Conservation (phyloP, 306 rosid genomes). For the Crataegus laevigata region DNA sequence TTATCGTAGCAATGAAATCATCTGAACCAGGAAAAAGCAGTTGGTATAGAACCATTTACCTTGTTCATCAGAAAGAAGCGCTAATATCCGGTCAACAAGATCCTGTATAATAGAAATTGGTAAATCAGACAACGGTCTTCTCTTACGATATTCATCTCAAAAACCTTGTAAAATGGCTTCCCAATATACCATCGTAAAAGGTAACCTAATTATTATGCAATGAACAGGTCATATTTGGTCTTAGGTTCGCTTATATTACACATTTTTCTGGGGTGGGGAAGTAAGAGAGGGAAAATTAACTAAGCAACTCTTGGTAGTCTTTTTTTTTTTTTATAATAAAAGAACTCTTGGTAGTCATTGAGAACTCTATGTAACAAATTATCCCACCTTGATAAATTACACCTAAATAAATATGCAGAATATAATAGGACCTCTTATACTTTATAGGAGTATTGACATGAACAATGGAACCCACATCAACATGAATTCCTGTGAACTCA, state of each 20-base stretch:
- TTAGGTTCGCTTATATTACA: neutral
- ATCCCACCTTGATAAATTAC: neutral
- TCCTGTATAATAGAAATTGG: constrained; percentile 50
- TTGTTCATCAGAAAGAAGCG: constrained; percentile 72
- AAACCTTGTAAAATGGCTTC: constrained; percentile 3
- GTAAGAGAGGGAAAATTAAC: neutral
- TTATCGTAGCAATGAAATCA: neutral
- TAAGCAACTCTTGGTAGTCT: neutral
- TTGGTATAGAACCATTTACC: constrained; percentile 34
- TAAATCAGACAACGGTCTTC: neutral
- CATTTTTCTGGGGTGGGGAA: neutral
- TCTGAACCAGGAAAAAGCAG: neutral
- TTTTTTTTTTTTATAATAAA: no score
- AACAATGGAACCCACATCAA: neutral
- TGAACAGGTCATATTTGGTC: constrained; percentile 1
- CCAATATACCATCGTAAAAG: neutral
- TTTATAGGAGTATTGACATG: neutral
- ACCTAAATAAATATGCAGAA: neutral
- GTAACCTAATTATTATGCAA: neutral
- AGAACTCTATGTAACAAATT: neutral
- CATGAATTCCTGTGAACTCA: neutral
- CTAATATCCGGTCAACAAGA: constrained; percentile 75
- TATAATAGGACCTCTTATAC: neutral
- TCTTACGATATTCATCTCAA: neutral
- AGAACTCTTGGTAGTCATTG: neutral